A percentile compares a stretch with the other conserved stretches of the same genome.
These are phyloP conservation scores for Backusella parvicylindrica DNA, from an alignment of 192 early-diverging fungal genomes.

Conservation along the genomic window DNA sequence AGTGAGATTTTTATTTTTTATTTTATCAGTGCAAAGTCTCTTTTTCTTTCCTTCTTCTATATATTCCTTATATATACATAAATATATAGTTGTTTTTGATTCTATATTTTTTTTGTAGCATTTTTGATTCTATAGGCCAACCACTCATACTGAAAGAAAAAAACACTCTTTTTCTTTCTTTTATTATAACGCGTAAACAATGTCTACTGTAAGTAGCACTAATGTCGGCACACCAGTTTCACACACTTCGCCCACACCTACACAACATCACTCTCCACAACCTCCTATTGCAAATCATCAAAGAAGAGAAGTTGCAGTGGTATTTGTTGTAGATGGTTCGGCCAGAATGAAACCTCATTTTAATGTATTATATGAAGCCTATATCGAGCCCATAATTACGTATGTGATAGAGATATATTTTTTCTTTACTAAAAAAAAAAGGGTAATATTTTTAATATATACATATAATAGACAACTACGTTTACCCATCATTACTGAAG, in stretches of 20 bases:
- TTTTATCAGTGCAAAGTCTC: not conserved
- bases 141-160: not conserved
- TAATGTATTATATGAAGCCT: constrained; percentile 40
- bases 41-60: not conserved
- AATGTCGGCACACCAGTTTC: constrained; percentile 21
- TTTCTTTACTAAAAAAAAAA: not conserved
- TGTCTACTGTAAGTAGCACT: not conserved
- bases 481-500: constrained; percentile 42
- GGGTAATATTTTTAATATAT: not conserved
- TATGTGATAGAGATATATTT: constrained; percentile 3
- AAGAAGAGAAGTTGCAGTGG: constrained; percentile 49
- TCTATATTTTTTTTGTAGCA: too few relatives aligned
- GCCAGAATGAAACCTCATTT: constrained; percentile 46
- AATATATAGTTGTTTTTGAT: too few relatives aligned
- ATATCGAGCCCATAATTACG: constrained; percentile 54
- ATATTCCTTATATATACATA: not conserved
- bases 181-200: not conserved
- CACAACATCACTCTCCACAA: constrained; percentile 19
- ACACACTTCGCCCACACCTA: constrained; percentile 16
- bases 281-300: constrained; percentile 26
- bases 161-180: not conserved
- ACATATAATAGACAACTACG: constrained; percentile 45
- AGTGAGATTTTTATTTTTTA: too few relatives aligned
- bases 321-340: constrained; percentile 54
- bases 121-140: too few relatives aligned